Conservation (phyloP, 306 rosid species). For the Cicer judaicum region DNA sequence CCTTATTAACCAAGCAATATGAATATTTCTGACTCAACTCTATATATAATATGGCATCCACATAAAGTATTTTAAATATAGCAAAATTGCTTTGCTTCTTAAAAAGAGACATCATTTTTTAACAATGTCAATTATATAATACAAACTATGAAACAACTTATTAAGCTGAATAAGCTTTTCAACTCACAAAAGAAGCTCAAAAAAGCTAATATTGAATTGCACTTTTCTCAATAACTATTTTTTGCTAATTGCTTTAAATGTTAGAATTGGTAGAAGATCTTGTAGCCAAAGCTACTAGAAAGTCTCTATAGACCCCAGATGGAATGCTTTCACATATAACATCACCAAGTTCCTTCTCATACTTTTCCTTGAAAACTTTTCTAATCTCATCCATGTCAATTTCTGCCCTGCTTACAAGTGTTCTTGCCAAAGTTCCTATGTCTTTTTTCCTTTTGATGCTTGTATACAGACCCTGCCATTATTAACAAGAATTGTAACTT, state of each 20-base stretch:
- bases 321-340: constrained; percentile 53
- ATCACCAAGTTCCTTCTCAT: constrained; percentile 58
- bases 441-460: constrained; percentile 55
- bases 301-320: constrained; percentile 57
- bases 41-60: constrained; percentile 1
- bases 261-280: constrained; percentile 34
- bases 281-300: constrained; percentile 63
- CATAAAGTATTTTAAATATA: background rate
- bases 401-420: constrained; percentile 62
- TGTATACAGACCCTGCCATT: constrained; percentile 52
- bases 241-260: constrained; percentile 7
- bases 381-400: constrained; percentile 67
- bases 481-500: constrained; percentile 3
- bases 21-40: constrained; percentile 11
- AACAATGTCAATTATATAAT: constrained; percentile 10
- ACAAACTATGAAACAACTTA: background rate
- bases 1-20: constrained; percentile 12
- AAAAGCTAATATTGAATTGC: constrained; percentile 7
- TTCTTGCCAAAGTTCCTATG: constrained; percentile 49
- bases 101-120: constrained; percentile 10
- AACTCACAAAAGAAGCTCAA: background rate
- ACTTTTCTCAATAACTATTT: constrained; percentile 26
- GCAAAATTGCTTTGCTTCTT: constrained; percentile 31
- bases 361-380: constrained; percentile 54
- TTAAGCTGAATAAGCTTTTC: background rate